Percentiles rank a stretch among this genome's conserved stretches.
These are phyloP conservation scores for Trichoderma reesei DNA, from an alignment of 495 filamentous ascomycete genomes.

Conservation along the genomic window DNA sequence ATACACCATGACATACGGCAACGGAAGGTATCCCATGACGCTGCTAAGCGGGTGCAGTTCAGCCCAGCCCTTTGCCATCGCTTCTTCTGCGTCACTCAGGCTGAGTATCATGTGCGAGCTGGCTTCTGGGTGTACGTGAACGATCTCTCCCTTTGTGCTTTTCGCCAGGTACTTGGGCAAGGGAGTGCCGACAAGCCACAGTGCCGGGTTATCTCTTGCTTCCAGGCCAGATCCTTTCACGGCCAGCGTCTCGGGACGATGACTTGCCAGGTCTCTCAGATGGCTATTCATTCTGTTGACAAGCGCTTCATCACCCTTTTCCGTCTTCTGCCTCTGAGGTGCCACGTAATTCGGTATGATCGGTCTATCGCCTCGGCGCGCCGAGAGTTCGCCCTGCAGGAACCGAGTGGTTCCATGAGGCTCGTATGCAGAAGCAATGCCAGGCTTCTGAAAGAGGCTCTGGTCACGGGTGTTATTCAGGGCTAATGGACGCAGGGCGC, in stretches of 20 bases:
- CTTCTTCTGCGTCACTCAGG: constrained; percentile 23
- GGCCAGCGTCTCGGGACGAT: constrained; percentile 16
- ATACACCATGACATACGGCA: constrained; percentile 25
- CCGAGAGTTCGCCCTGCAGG: constrained; percentile 5
- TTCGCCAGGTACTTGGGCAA: constrained; percentile 11
- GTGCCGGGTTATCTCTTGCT: constrained; percentile 17
- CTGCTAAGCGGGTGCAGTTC: constrained; percentile 23
- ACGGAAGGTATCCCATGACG: constrained; percentile 15
- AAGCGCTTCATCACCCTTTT: background rate
- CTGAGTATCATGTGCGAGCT: constrained; percentile 23
- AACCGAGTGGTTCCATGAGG: constrained; percentile 16
- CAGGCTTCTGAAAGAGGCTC: constrained; percentile 13
- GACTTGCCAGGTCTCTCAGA: constrained; percentile 9
- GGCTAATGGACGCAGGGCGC: constrained; percentile 17
- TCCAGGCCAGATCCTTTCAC: constrained; percentile 18
- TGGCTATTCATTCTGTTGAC: background rate
- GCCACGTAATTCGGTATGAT: constrained; percentile 19
- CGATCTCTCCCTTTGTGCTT: constrained; percentile 20
- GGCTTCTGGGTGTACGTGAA: constrained; percentile 26
- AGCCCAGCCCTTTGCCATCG: constrained; percentile 25
- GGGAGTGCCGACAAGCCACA: constrained; percentile 16
- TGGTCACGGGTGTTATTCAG: constrained; percentile 19
- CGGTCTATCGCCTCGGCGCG: constrained; percentile 15
- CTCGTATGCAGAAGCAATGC: constrained; percentile 2
- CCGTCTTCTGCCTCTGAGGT: constrained; percentile 26